Evolutionary conservation across 768 basidiomycete species (phyloP).

Genomic region (Symmetrospora coprosmae): DNA sequence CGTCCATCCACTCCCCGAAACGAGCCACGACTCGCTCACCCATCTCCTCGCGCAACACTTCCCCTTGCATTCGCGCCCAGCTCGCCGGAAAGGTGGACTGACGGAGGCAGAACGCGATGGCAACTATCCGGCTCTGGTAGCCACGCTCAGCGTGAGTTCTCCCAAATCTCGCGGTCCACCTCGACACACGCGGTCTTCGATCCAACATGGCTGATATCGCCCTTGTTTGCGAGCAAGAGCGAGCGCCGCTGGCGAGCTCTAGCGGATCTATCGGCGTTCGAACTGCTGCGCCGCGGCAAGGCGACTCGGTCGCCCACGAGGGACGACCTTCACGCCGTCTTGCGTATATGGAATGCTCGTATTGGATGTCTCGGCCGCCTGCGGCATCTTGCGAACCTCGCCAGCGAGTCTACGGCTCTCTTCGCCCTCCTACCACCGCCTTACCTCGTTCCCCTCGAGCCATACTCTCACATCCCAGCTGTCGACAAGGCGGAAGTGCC

Average conservation of each 20-base stretch:
- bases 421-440: background rate
- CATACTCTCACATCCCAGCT: background rate
- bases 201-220: background rate
- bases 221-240: background rate
- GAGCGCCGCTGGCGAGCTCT: conserved; percentile 5
- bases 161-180: background rate
- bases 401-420: background rate
- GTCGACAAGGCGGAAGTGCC: no score
- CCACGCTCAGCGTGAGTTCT: background rate
- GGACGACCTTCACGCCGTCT: background rate
- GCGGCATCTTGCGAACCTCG: background rate
- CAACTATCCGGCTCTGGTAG: background rate
- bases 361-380: background rate
- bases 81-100: background rate
- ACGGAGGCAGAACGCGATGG: background rate
- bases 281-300: background rate
- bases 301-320: background rate
- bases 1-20: conserved; percentile 1
- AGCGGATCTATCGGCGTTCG: background rate
- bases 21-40: background rate
- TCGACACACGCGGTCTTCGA: background rate
- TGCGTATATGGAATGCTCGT: background rate
- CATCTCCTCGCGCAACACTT: background rate
- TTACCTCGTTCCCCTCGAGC: background rate
- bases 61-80: background rate